These are phyloP conservation scores for Scutellaria barbata DNA, from an alignment of 257 asterid species.

Conservation along the genomic window DNA sequence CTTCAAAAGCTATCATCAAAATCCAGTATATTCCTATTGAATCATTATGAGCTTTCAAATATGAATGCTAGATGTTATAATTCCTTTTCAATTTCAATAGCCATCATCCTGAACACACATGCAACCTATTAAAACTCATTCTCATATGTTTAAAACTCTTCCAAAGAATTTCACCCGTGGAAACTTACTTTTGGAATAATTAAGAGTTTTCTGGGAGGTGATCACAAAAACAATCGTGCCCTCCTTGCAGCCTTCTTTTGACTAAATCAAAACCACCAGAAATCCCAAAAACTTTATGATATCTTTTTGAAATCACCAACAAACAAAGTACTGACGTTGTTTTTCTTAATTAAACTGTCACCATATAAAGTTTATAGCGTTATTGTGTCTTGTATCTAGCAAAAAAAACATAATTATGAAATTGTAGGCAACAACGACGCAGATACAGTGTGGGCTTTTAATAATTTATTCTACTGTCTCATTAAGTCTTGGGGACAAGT, in stretches of 20 bases:
- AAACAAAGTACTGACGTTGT: not conserved
- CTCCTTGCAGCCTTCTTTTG: conserved; percentile 14
- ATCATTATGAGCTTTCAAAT: not conserved
- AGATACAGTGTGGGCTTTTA: not conserved
- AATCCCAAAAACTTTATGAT: not conserved
- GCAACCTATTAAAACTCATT: conserved; percentile 14
- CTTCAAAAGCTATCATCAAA: conserved; percentile 13
- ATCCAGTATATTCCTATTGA: conserved; percentile 5
- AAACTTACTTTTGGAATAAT: conserved; percentile 5
- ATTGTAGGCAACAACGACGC: conserved; percentile 8
- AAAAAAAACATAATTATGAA: not conserved
- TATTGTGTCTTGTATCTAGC: conserved; percentile 17
- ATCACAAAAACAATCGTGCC: conserved; percentile 22
- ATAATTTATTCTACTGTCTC: conserved; percentile 7
- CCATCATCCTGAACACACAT: not conserved
- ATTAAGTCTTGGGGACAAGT: conserved; percentile 10
- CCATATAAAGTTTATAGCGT: conserved; percentile 20
- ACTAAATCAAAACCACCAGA: conserved; percentile 7
- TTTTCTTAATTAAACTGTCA: not conserved
- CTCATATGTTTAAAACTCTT: conserved; percentile 2
- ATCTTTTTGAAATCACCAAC: not conserved
- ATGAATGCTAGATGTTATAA: not conserved
- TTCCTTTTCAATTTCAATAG: not conserved
- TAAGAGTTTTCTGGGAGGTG: conserved; percentile 13
- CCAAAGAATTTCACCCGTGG: not conserved